Percentiles rank a stretch among this genome's conserved stretches.
Conservation (phyloP, 306 rosid genomes). For the Sindora glabra region DNA sequence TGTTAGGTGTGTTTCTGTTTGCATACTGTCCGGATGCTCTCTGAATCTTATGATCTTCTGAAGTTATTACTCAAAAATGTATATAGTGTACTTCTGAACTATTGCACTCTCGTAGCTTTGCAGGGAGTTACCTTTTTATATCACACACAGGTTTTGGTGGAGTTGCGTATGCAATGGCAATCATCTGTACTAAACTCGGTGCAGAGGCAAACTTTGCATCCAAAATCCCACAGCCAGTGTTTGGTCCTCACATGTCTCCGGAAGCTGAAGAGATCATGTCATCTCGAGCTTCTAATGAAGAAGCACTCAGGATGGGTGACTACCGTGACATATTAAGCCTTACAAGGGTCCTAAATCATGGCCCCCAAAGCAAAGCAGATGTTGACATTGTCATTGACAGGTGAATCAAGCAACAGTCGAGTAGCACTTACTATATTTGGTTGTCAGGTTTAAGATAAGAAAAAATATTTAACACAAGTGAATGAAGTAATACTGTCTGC, state of each 20-base stretch:
- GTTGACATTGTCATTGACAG: conserved; percentile 76
- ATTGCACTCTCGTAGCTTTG: conserved; percentile 45
- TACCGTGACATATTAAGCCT: conserved; percentile 91
- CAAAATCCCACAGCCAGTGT: conserved; percentile 33
- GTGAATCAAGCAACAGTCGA: conserved; percentile 23
- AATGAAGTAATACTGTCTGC: too few species aligned
- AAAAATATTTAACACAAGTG: background rate
- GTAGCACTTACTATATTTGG: background rate
- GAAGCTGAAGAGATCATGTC: conserved; percentile 29
- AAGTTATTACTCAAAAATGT: background rate
- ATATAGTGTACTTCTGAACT: conserved; percentile 16
- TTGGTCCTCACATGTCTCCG: conserved; percentile 19
- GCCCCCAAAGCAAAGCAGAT: conserved; percentile 90
- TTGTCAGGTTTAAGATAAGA: background rate
- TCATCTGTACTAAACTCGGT: conserved; percentile 56
- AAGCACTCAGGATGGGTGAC: conserved; percentile 71
- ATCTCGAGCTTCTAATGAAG: conserved; percentile 49
- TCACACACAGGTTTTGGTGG: conserved; percentile 97
- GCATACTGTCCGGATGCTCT: background rate
- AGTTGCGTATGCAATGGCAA: conserved; percentile 82
- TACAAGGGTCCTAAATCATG: conserved; percentile 69
- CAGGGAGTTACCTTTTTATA: conserved; percentile 74
- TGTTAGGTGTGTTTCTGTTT: background rate
- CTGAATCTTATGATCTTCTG: background rate
- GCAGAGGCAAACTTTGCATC: conserved; percentile 42